Base-by-base conservation (phyloP, 2,329 filamentous ascomycete species). In the Coniella vitis region DNA sequence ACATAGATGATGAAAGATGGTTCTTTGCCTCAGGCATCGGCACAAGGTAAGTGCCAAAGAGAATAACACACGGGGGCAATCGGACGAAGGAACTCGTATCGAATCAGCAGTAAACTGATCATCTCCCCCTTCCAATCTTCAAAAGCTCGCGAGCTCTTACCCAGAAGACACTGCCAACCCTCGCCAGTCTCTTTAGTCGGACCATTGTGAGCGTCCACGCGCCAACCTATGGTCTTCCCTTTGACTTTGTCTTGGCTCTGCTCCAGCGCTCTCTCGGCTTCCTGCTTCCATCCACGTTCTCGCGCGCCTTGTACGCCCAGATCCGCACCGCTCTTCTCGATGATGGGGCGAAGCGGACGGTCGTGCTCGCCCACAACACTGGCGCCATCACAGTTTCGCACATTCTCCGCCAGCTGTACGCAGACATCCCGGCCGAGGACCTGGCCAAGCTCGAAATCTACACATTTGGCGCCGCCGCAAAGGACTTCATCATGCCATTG, bases 131-230 rank as follows among this genome's bases (percentile, higher is more conserved):
- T n/a, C n/a, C n/a, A n/a, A n/a, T n/a, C n/a, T n/a, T n/a, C n/a
- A n/a, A 10, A 12, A 67, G 64, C 36, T 60, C 63, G 7, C 60
- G 56, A 5, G 57, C 59, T 1, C 58, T 66, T 12, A 56, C 61
- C 35, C 55, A 55, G 42, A 54, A 54, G 9, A 65, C 64, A 0
- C 53, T 68, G 2, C 64, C 68, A 2, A 61, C 58, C 9, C 53
- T 71, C 7, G 61, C 64, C 8, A 60, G 57, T 16, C 61, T 68
- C 4, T 69, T 70, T 52, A 59, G 60, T 38, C 60, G 63, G 9
- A 61, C 66, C 40, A 69, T 80, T 54, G 73, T 69, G 38, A 74
- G 72, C 59, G 72, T 78, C 39, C 72, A 76, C 52, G 65, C 69
- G 49, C 65, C 67, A 25, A 70, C 76, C 9, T 68, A 74, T 25